Percentiles rank a stretch among this genome's conserved stretches.
phyloP scores from a whole-genome alignment of 257 asterid species.

The Avicennia marina region DNA sequence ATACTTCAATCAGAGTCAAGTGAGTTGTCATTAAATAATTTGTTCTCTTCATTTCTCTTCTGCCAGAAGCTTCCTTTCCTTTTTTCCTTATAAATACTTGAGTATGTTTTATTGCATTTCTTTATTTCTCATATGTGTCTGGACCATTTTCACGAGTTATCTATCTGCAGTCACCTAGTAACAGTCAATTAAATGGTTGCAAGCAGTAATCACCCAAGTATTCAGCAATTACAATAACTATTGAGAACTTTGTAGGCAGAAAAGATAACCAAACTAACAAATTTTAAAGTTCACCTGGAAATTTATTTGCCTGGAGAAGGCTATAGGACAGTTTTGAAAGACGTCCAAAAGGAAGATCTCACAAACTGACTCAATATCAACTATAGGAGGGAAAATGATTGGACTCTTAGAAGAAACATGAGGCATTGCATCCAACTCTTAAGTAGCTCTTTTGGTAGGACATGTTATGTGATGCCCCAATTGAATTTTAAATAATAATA shows the following conservation, averaged over 20 bases:
- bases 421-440: not conserved
- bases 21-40: constrained; percentile 38
- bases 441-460: not conserved
- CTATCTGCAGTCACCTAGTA: not conserved
- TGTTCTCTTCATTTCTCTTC: constrained; percentile 10
- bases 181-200: not conserved
- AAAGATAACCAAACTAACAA: no score
- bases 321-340: not conserved
- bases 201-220: not conserved
- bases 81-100: not conserved
- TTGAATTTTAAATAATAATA: no score
- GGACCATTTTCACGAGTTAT: not conserved
- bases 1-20: constrained; percentile 74
- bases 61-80: not conserved
- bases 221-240: not conserved
- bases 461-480: no score
- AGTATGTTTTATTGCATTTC: not conserved
- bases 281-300: not conserved
- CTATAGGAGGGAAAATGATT: not conserved
- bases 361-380: not conserved
- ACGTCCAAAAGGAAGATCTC: no score
- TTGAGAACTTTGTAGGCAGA: no score
- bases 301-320: not conserved
- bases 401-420: not conserved
- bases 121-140: not conserved